Evolutionary conservation across 2,329 filamentous ascomycete genomes (phyloP).

Genomic region (Diaporthe vaccinii): DNA sequence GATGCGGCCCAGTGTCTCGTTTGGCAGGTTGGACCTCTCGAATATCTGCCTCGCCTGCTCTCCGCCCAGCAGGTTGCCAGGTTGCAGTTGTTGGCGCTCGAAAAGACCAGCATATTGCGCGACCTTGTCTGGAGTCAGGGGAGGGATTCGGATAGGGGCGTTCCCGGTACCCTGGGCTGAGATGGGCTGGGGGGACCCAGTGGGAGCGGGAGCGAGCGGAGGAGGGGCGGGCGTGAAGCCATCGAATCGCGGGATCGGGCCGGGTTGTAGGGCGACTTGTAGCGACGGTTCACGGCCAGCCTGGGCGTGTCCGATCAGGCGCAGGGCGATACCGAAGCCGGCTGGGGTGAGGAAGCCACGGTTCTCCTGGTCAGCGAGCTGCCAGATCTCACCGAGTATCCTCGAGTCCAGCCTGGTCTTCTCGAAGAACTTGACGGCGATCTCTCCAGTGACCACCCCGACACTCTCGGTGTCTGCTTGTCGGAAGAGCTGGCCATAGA

Average conservation of each 20-base stretch:
- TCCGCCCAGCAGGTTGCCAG: constrained; percentile 80
- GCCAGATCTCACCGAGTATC: constrained; percentile 95
- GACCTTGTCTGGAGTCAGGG: constrained; percentile 88
- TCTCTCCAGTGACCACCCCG: constrained; percentile 94
- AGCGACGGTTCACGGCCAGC: constrained; percentile 84
- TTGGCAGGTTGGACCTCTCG: constrained; percentile 90
- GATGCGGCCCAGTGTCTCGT: constrained; percentile 92
- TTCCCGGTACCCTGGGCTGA: constrained; percentile 71
- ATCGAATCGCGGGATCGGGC: constrained; percentile 93
- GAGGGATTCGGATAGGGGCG: constrained; percentile 86
- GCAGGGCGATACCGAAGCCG: constrained; percentile 92
- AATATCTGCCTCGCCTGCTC: constrained; percentile 95
- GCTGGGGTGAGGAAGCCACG: constrained; percentile 91
- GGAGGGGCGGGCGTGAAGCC: constrained; percentile 71
- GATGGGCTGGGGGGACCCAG: constrained; percentile 50
- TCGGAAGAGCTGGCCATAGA: constrained; percentile 93
- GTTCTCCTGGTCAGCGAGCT: constrained; percentile 98
- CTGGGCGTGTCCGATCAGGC: constrained; percentile 96
- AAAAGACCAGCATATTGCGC: constrained; percentile 91
- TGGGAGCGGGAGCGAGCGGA: constrained; percentile 59
- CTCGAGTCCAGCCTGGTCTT: constrained; percentile 91
- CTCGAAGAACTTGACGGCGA: constrained; percentile 98
- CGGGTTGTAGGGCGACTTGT: constrained; percentile 86
- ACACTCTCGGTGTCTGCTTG: constrained; percentile 92
- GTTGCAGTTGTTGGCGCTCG: constrained; percentile 85